Evolutionary conservation across 495 filamentous ascomycete species (phyloP), one percentile per base, ranked within the genome.

Genomic region (Penicillium fimorum): DNA sequence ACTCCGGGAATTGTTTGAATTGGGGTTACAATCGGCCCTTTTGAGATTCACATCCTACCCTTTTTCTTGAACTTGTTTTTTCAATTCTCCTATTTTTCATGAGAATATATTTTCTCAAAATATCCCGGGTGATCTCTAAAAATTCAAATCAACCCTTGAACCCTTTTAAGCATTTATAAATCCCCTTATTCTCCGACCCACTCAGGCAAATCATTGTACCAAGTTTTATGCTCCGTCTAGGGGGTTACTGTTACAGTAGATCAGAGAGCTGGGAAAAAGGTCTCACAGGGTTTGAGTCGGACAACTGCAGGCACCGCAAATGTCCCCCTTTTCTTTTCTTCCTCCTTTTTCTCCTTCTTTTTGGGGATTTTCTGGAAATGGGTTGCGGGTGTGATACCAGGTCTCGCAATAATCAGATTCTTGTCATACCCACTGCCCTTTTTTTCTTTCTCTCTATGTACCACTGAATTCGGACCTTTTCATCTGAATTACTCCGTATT

Each of bases 201-300:
- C 47, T 38, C n/a, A 18, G 51, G 37, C 25, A 38, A 41, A 30
- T 43, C 44, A 25, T 50, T 49, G 18, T 52, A 60, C 57, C 49
- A 22, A 45, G 58, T 58, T 42, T 65, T 65, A 67, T 67, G 47
- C 62, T 62, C 62, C 65, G 65, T 60, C 40, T 52, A 58, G 57
- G 65, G 64, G 65, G 62, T 67, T 67, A 67, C 65, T 48, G 62
- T 67, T 67, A 54, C 62, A 67, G 41, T 63, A 47, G 58, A 56
- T 61, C 51, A 52, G 37, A 40, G 43, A 58, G 44, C 29, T 6
- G n/a, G n/a, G n/a, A n/a, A n/a, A 51, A 47, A 57, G 46, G 61
- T 65, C 63, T 62, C 62, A 67, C 56, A 52, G 47, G 44, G 50
- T 51, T 35, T 42, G 55, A 58, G 40, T 49, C 58, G 64, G 64